These are phyloP conservation scores for Williopsis jadinii DNA, from an alignment of 1,139 yeast species.

Conservation along the genomic window DNA sequence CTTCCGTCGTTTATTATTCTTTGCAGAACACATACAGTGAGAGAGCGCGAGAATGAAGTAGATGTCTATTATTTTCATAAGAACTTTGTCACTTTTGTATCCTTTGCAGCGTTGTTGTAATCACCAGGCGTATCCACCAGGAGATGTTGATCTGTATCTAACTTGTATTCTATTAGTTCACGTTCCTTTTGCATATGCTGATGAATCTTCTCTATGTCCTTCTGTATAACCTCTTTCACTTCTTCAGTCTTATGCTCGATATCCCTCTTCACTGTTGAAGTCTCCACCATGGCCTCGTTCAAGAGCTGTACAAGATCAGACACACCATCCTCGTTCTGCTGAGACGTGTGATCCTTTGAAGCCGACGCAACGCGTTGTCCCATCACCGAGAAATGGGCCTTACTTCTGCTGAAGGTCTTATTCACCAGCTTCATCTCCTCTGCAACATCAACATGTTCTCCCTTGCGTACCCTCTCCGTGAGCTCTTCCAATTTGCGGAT, in stretches of 20 bases:
- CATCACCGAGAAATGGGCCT: constrained; percentile 6
- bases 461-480: constrained; percentile 19
- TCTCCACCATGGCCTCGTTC: background rate
- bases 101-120: constrained; percentile 26
- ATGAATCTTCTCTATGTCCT: constrained; percentile 5
- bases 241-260: background rate
- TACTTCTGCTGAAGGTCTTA: constrained; percentile 23
- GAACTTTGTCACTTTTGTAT: constrained; percentile 26
- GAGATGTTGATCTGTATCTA: constrained; percentile 26
- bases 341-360: background rate
- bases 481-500: constrained; percentile 27
- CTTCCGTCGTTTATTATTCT: no score
- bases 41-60: no score
- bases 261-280: background rate
- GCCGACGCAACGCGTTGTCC: constrained; percentile 1
- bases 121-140: constrained; percentile 31
- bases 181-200: constrained; percentile 19
- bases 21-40: no score
- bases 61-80: constrained; percentile 6
- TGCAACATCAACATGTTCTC: constrained; percentile 24
- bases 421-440: constrained; percentile 29
- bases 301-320: background rate
- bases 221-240: constrained; percentile 2
- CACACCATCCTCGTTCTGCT: background rate
- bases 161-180: constrained; percentile 22